Conservation (phyloP, 306 rosid genomes). For the Cicer judaicum region DNA sequence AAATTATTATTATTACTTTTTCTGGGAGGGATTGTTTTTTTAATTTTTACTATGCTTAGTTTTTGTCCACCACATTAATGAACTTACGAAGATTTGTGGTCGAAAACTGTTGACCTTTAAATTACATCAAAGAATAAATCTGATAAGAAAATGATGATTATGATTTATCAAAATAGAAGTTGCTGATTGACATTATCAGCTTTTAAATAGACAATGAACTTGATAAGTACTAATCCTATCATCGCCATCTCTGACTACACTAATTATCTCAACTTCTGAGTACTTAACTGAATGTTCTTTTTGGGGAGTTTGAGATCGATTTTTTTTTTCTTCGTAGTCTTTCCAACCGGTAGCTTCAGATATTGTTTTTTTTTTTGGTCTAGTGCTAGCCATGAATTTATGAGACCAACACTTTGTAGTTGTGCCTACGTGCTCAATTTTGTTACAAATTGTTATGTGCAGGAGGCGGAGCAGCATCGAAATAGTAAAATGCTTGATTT, state of each 20-base stretch:
- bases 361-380: constrained; percentile 7
- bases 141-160: constrained; percentile 20
- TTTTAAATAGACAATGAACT: constrained; percentile 26
- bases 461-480: constrained; percentile 80
- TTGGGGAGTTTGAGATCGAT: constrained; percentile 5
- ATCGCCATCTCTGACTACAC: constrained; percentile 1
- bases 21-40: constrained; percentile 9
- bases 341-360: constrained; percentile 21
- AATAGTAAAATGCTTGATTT: constrained; percentile 81
- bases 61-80: constrained; percentile 16
- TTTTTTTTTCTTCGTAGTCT: constrained; percentile 9
- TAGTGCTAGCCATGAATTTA: constrained; percentile 5
- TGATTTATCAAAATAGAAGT: constrained; percentile 27
- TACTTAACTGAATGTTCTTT: constrained; percentile 3
- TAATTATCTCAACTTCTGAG: constrained; percentile 4
- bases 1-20: constrained; percentile 9
- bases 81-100: constrained; percentile 24
- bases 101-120: constrained; percentile 30
- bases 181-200: constrained; percentile 29
- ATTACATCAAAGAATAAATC: constrained; percentile 26
- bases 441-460: constrained; percentile 48
- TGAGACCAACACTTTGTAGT: constrained; percentile 28
- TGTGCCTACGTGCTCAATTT: constrained; percentile 43
- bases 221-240: constrained; percentile 1
- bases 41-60: background rate